phyloP scores from a whole-genome alignment of 805 yeast species.

The Yamadazyma tumulicola region DNA sequence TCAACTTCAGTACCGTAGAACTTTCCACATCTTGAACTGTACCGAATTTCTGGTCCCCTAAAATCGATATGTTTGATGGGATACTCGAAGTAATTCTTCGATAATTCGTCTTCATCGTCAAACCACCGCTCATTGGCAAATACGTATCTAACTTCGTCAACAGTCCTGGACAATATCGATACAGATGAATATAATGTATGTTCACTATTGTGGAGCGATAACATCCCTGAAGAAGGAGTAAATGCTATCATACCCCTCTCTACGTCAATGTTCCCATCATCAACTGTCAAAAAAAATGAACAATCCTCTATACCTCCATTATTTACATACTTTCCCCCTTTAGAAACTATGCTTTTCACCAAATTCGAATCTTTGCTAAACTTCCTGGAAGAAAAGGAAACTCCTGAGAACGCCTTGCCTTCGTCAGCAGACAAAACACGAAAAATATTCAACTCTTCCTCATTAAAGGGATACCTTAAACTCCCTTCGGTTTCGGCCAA shows the following conservation, averaged over 20 bases:
- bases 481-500: neutral
- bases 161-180: neutral
- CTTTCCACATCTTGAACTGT: neutral
- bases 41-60: constrained; percentile 3
- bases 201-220: constrained; percentile 3
- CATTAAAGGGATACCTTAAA: no score
- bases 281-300: constrained; percentile 3
- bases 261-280: constrained; percentile 2
- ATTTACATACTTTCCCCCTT: constrained; percentile 1
- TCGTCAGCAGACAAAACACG: neutral
- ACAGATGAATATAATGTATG: constrained; percentile 5
- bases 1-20: neutral
- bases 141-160: constrained; percentile 1
- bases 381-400: neutral
- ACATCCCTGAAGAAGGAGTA: constrained; percentile 7
- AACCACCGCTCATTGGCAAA: constrained; percentile 5
- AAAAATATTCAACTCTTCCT: neutral
- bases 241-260: neutral
- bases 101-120: constrained; percentile 7
- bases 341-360: neutral
- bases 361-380: neutral
- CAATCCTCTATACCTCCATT: neutral
- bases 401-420: neutral
- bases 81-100: constrained; percentile 5
- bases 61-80: constrained; percentile 10